Evolutionary conservation across 2,329 filamentous ascomycete genomes (phyloP), one percentile per base, ranked within the genome.

Genomic region (Pseudocercospora crystallina): DNA sequence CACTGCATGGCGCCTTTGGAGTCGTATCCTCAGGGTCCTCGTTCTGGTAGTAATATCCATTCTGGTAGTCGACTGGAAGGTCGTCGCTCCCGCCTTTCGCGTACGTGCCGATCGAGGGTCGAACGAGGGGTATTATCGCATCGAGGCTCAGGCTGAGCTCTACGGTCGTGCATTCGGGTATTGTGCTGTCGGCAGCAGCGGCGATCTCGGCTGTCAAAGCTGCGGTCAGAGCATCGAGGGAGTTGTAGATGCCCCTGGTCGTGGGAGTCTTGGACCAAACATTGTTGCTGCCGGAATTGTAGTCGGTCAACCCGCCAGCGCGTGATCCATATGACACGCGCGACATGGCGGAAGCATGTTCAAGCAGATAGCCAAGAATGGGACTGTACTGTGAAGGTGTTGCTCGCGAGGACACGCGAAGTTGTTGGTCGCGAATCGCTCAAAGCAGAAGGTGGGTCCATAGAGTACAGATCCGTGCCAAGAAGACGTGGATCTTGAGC

Each of bases 41-140:
- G 10, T 38, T 49, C 15, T 57, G 40, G 35, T 52, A 57, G 17
- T 36, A 34, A 5, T 38, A 13, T 29, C 46, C 59, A 33, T 44
- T 47, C 47, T 64, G 64, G 61, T 61, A 67, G 30, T 65, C 58
- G 3, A 41, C 34, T 12, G 64, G 63, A n/a, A 67, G 45, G 47
- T 66, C 64, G 31, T 66, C 58, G 31, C 51, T 50, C 15, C 61
- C 61, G 13, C 59, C 61, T 4, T 64, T 53, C 15, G 61, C 49
- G 40, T 67, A 67, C 7, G 63, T 62, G 12, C 64, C 64, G 13
- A 65, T 63, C 32, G 37, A 49, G 2, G 64, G 64, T 13, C 63
- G 56, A 31, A 64, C 37, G 5, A 67, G 57, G 7, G 61, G 57
- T 2, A 66, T 40, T 11, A 51, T 42, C 4, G 61, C 61, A 33